Evolutionary conservation across 306 rosid genomes (phyloP), one percentile per base, ranked within the genome.

Genomic region (Ceratonia siliqua): DNA sequence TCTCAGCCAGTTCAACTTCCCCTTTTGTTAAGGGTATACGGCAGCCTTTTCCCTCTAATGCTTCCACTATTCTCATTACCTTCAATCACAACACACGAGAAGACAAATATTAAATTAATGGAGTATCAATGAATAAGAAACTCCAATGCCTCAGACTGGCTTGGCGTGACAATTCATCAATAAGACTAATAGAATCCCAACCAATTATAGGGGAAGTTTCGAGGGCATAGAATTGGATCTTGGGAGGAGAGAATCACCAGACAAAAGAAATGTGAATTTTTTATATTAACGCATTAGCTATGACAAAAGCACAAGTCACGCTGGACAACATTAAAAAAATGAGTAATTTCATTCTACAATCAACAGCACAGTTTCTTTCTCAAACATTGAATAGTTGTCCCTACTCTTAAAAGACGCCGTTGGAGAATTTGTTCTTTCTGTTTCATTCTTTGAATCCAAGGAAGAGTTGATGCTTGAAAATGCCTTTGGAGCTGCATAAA

Each of bases 401-500:
- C 8, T 71, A 92, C 99, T 89, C 93, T 85, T 78, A 95, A 82
- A 56, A 95, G 92, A 25, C 91, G 96, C 76, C 92, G 87, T 82
- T 95, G 97, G 45, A 95, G 99, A 81, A 82, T 88, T 85, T 95
- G 92, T 81, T 95, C 96, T 72, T 92, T 90, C 78, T 94, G 98
- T 80, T 85, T 90, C 90, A 94, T 79, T 77, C 98, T 88, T 83
- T 92, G 91, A 17, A 92, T 86, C 85, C 92, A 64, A 14, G 99
- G 96, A 77, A 89, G 90, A 50, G 99, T 89, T n/a, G n/a, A 68
- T 90, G 93, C 96, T 85, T 92, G 93, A 87, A 92, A 86, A 87
- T 94, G 97, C 76, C 99, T 87, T 72, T 90, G 99, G 77, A 92
- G 97, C 99, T 94, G 91, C 84, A 84, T 42, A 73, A 32, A 42